Conservation (phyloP, 495 filamentous ascomycete species). For the Apiosordaria backusii region DNA sequence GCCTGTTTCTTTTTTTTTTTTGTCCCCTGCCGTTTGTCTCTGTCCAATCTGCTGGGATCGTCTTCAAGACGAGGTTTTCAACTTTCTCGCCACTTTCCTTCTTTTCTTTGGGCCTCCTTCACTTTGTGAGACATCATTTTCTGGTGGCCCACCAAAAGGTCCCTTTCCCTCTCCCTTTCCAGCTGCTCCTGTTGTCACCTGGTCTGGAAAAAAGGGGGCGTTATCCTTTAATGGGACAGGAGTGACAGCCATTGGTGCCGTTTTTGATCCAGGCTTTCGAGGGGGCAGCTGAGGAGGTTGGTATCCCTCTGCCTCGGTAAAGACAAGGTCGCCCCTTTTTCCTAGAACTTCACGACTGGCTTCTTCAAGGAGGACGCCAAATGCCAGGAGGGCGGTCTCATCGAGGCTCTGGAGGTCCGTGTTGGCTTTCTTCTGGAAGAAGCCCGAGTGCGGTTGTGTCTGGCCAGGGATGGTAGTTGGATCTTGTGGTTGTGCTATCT, state of each 20-base stretch:
- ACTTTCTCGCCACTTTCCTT: neutral
- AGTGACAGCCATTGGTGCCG: neutral
- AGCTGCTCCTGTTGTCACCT: neutral
- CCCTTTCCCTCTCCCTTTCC: neutral
- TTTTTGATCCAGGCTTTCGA: neutral
- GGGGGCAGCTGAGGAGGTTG: neutral
- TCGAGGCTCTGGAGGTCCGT: slow-evolving; percentile 68
- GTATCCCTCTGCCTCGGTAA: slow-evolving; percentile 58
- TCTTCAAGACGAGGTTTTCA: neutral
- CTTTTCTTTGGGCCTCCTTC: slow-evolving; percentile 5
- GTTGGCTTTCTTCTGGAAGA: neutral
- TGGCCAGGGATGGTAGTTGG: neutral
- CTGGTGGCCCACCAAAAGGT: neutral
- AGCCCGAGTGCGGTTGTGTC: neutral
- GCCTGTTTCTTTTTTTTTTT: neutral
- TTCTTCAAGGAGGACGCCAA: slow-evolving; percentile 83
- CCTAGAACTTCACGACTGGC: slow-evolving; percentile 60
- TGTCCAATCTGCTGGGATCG: neutral
- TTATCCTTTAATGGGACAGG: too few species aligned
- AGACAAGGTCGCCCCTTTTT: slow-evolving; percentile 67
- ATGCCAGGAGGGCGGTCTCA: slow-evolving; percentile 75
- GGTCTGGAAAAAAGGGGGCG: too few species aligned
- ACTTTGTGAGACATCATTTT: neutral
- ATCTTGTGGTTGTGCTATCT: too few species aligned
- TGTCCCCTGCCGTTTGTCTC: neutral